Base-by-base conservation (phyloP, 2,329 filamentous ascomycete species). In the Diaporthe citri region DNA sequence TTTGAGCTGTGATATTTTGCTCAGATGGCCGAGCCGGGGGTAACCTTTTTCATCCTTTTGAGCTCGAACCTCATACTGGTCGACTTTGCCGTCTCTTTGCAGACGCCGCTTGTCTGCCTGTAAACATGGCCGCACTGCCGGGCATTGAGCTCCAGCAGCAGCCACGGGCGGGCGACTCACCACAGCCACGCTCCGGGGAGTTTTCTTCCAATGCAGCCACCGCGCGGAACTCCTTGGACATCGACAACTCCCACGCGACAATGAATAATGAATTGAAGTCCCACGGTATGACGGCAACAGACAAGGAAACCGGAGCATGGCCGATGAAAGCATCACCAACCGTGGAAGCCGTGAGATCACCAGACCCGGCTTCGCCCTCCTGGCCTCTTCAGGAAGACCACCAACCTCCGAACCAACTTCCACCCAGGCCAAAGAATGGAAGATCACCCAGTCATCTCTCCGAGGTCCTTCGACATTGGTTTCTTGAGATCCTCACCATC, bases 401-500 rank as follows among this genome's bases (percentile, higher is more conserved):
- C 55, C 25, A 41, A 15, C 41, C 55, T 56, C 34, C 34, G 22
- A 51, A 25, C 59, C 62, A 22, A 12, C 72, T 20, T 7, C 52
- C 59, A 6, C 9, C 17, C 52, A n/a, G 46, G 34, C 34, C 36
- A 20, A 56, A 10, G 48, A 34, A 9, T 13, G 70, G 43, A 43
- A 60, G 43, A 13, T 34, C 46, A 43, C 59, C 52, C n/a, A 74
- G 43, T 41, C 75, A 76, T 57, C 59, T 55, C 34, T 59, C 62
- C 25, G 69, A 71, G 7, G 56, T 76, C 31, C 60, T 76, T 4
- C 46, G 25, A 8, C 74, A 72, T 22, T 76, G 75, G 75, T 22
- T 20, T 34, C 70, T 74, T 17, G 75, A 76, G 46, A 75, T 76
- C 6, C 3, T 72, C 20, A 75, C 75, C 17, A 59, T 76, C 12